Evolutionary conservation across 768 basidiomycete species (phyloP).

Genomic region (Lactifluus hygrophoroides): DNA sequence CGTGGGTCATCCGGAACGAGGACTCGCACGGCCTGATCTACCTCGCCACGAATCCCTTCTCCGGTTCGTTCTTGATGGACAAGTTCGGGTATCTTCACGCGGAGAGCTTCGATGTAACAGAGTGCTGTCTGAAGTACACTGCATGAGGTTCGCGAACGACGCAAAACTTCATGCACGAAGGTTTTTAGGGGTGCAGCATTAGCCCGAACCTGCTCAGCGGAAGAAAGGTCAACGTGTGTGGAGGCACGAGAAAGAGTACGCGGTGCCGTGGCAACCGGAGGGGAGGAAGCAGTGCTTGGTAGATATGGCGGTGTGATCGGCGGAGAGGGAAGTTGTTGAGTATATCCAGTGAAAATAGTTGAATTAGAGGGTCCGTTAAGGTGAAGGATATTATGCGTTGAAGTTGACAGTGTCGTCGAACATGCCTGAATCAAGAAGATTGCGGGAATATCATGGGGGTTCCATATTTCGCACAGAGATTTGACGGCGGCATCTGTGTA

Average conservation of each 20-base stretch:
- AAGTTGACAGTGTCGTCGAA: conserved; percentile 17
- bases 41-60: conserved; percentile 33
- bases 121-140: conserved; percentile 80
- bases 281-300: conserved; percentile 25
- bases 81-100: conserved; percentile 58
- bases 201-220: conserved; percentile 20
- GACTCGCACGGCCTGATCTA: conserved; percentile 37
- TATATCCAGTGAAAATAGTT: conserved; percentile 23
- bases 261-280: conserved; percentile 25
- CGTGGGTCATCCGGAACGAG: conserved; percentile 30
- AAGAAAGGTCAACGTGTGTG: conserved; percentile 23
- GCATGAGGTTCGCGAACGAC: conserved; percentile 78
- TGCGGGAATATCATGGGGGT: conserved; percentile 60
- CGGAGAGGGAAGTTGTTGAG: conserved; percentile 45
- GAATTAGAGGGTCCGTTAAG: conserved; percentile 22
- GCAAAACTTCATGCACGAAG: conserved; percentile 84
- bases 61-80: conserved; percentile 42
- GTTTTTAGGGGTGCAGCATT: conserved; percentile 53
- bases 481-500: conserved; percentile 68
- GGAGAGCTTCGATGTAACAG: conserved; percentile 82
- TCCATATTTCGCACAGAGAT: conserved; percentile 74
- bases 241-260: conserved; percentile 20
- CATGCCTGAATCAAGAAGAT: conserved; percentile 37
- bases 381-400: conserved; percentile 21
- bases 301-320: conserved; percentile 42